Evolutionary conservation across 768 basidiomycete species (phyloP).

Genomic region (Boletus sp.): DNA sequence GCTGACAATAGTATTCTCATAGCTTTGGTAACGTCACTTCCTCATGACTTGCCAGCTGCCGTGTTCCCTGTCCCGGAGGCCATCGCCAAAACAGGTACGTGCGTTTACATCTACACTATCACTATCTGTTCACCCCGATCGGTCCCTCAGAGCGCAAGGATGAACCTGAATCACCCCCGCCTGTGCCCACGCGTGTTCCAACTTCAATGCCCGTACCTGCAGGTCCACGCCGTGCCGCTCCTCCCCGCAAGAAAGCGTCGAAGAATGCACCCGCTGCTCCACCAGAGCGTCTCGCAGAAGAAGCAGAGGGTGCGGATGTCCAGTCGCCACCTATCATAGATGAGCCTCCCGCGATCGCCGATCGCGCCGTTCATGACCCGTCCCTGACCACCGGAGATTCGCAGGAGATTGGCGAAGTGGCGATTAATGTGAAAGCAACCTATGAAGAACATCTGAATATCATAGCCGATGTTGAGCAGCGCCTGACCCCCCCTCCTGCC

Average conservation of each 20-base stretch:
- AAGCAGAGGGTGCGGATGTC: conserved; percentile 1
- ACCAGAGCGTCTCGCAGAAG: conserved; percentile 26
- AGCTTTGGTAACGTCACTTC: conserved; percentile 16
- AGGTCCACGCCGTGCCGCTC: conserved; percentile 69
- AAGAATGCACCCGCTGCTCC: conserved; percentile 44
- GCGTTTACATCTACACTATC: neutral
- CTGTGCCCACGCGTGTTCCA: conserved; percentile 39
- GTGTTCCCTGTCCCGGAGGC: conserved; percentile 2
- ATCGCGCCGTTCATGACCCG: conserved; percentile 5
- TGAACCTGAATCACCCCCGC: conserved; percentile 27
- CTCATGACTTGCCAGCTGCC: conserved; percentile 5
- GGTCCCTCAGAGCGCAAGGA: conserved; percentile 17
- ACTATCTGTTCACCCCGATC: conserved; percentile 4
- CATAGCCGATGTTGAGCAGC: neutral
- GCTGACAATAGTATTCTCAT: conserved; percentile 2
- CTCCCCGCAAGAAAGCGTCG: conserved; percentile 63
- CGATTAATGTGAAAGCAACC: neutral
- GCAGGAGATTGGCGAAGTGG: conserved; percentile 14
- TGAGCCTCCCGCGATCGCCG: conserved; percentile 1
- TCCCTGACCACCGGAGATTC: conserved; percentile 1
- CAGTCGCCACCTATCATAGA: conserved; percentile 3
- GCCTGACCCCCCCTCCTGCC: neutral
- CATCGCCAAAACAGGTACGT: conserved; percentile 18
- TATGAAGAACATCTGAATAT: neutral
- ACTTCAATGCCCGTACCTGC: conserved; percentile 71